Base-by-base conservation (phyloP, 345 rosid genomes). In the Microthlaspi erraticum region DNA sequence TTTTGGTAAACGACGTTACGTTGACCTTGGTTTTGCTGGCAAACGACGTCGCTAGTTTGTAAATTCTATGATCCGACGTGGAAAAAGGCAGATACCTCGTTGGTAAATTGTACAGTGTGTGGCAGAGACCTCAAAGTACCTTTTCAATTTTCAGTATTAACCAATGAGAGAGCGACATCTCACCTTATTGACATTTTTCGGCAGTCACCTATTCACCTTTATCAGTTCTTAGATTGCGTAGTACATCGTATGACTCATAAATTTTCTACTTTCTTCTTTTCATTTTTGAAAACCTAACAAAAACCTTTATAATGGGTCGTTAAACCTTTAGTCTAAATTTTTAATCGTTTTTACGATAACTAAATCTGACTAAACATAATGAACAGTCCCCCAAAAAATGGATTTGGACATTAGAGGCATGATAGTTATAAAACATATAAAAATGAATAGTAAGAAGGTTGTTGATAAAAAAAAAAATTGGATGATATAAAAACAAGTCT, bases 141-240 rank as follows among this genome's bases (percentile, higher is more conserved):
- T 68, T 56, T 45, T 68, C 10, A 26, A 3, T 26, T 26, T 26
- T 26, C 3, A 11, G n/a, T 20, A 10, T 5, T 34, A 69, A 13
- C 65, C 49, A 69, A 46, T 36, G 39, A 58, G 18, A 68, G 36
- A 36, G 20, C 29, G 71, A 41, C 52, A 43, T 37, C 34, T 67
- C 32, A 55, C 7, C 31, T 10, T 2, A 11, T 1, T 31, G 17
- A 66, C 52, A 9, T 10, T 61, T 48, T 29, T 16, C 18, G 39
- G 18, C 13, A 13, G 13, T 13, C 36, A 39, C 17, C 34, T 26
- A 26, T 26, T 2, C 0, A 26, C 29, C 29, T 26, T 26, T 26
- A 1, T 2, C 5, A 2, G 29, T 26, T 26, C 4, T 26, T 26
- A 2, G 29, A 26, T 26, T 26, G 4, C 29, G 4, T 26, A 26